Evolutionary conservation across 164 flowering plant species (phyloP), one percentile per base, ranked within the genome.

Genomic region (Kingdonia uniflora): DNA sequence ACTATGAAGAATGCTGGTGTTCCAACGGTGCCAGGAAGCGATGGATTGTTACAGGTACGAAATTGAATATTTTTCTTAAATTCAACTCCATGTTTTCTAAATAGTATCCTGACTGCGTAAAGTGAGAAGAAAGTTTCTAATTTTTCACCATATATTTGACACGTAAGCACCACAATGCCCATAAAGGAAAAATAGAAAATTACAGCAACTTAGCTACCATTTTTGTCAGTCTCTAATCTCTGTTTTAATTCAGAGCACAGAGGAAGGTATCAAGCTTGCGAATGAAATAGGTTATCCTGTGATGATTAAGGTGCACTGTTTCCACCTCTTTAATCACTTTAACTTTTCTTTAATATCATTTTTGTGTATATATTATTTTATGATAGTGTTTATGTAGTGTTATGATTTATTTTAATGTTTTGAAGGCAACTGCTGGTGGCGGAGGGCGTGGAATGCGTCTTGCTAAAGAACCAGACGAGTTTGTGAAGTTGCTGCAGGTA

Each of bases 391-490:
- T 19, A 45, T 13, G 14, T 11, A 16, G 14, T 45, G 49, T 16
- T 16, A 19, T 19, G 14, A 47, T 57, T 14, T 33, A 29, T 43
- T 24, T 56, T 51, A 39, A n/a, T 57, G n/a, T 4, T 62, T 55
- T 64, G 60, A 63, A 94, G 99, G 99, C 99, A 67, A 94, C 97
- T 47, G 99, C 99, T 41, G 99, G 99, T 66, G 97, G 99, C 62
- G 99, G 99, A 60, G 99, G 97, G 59, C 95, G 99, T 72, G 99
- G 97, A 59, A 94, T 94, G 99, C 91, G 96, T 58, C 95, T 89
- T 51, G 97, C 99, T 50, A 94, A 82, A 63, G 88, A 84, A 55
- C 97, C 95, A 52, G 81, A 68, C 21, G 99, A 94, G 71, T 89
- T 94, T 75, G 97, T 94, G 59, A 94, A 89, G 80, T 71, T 94